Conservation (phyloP, 2,329 filamentous ascomycete species). For the Pseudocercospora vitis region DNA sequence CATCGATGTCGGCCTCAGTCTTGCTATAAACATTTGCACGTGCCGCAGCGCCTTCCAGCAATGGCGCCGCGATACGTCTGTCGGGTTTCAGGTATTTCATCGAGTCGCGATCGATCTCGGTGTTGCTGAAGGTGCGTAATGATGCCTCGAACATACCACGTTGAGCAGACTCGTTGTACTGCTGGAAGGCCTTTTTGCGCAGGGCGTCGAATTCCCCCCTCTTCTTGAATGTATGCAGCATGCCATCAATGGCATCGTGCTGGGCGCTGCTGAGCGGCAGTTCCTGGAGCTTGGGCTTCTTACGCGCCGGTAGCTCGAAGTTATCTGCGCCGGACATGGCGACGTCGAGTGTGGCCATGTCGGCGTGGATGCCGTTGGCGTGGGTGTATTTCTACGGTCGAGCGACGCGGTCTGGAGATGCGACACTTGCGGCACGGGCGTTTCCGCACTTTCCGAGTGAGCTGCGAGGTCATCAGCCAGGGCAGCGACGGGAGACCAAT, state of each 20-base stretch:
- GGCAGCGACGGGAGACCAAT: neutral
- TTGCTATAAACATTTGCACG: constrained; percentile 73
- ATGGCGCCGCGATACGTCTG: constrained; percentile 68
- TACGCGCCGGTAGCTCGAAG: constrained; percentile 42
- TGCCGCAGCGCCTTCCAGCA: constrained; percentile 77
- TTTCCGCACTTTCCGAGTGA: neutral
- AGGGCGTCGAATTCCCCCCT: constrained; percentile 79
- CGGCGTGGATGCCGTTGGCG: constrained; percentile 1
- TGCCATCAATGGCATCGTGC: constrained; percentile 68
- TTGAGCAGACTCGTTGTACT: constrained; percentile 59
- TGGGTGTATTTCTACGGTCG: neutral
- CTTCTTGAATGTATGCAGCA: constrained; percentile 82
- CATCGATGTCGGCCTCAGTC: constrained; percentile 66
- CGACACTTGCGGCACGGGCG: neutral
- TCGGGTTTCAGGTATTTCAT: constrained; percentile 68
- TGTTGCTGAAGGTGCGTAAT: constrained; percentile 60
- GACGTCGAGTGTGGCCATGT: constrained; percentile 29
- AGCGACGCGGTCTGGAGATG: neutral
- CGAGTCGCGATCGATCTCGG: constrained; percentile 72
- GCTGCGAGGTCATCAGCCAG: constrained; percentile 5
- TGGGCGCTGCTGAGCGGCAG: constrained; percentile 73
- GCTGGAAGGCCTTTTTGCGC: constrained; percentile 73
- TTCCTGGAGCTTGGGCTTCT: constrained; percentile 71
- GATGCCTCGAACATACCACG: constrained; percentile 42
- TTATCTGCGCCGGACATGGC: constrained; percentile 32